Conservation (phyloP, 495 filamentous ascomycete species). For the Xylaria cubensis region DNA sequence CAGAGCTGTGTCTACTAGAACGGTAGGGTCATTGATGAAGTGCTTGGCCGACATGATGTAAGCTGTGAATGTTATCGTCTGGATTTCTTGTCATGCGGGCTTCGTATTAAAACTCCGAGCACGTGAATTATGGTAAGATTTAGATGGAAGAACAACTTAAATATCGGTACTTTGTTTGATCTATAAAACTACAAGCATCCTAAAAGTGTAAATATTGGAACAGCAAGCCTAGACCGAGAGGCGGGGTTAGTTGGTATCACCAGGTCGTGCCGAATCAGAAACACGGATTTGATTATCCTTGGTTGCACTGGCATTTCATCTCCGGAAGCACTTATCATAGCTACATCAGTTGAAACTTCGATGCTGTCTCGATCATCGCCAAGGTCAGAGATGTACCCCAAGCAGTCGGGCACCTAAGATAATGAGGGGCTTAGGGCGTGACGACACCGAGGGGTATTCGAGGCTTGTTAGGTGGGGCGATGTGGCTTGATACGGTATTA, state of each 20-base stretch:
- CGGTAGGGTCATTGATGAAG: constrained; percentile 86
- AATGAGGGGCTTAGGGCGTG: constrained; percentile 6
- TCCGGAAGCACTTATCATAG: neutral
- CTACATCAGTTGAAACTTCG: constrained; percentile 2
- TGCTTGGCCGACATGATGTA: constrained; percentile 73
- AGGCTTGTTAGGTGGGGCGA: no score
- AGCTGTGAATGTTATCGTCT: neutral
- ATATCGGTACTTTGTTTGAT: neutral
- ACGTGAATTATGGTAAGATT: no score
- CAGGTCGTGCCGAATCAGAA: neutral
- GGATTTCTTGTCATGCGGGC: neutral
- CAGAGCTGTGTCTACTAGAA: constrained; percentile 80
- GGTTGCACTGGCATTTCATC: neutral
- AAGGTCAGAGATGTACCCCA: neutral
- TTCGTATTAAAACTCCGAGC: neutral
- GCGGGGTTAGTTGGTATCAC: neutral
- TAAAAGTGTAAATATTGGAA: neutral
- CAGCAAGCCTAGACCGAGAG: neutral
- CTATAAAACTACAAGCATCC: constrained; percentile 8
- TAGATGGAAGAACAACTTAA: neutral
- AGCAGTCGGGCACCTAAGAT: neutral
- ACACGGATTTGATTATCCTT: constrained; percentile 6
- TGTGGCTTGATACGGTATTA: neutral
- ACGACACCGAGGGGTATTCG: constrained; percentile 7
- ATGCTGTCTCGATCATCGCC: neutral